Percentiles rank a stretch among this genome's conserved stretches.
Evolutionary conservation across 306 rosid species (phyloP).

Genomic region (Luffa acutangula): DNA sequence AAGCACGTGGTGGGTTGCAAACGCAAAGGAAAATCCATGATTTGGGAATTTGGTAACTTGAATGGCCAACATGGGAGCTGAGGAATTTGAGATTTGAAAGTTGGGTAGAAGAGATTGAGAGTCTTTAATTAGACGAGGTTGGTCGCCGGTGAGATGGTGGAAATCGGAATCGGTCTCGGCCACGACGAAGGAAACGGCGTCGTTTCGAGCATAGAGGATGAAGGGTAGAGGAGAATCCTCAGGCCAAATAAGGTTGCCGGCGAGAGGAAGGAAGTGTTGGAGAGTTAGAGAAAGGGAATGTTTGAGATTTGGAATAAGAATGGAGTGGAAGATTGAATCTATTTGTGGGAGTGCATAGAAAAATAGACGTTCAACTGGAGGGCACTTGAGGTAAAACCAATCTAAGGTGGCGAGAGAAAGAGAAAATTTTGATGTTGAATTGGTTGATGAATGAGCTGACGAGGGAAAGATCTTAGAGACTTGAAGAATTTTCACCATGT

Average conservation of each 20-base stretch:
- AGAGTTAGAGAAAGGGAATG: constrained; percentile 37
- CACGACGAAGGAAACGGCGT: constrained; percentile 24
- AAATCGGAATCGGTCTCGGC: constrained; percentile 22
- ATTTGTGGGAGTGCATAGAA: no score
- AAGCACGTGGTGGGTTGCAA: constrained; percentile 27
- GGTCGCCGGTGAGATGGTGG: neutral
- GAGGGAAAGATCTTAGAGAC: neutral
- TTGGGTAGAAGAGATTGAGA: constrained; percentile 25
- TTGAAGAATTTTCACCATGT: no score
- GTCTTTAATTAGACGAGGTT: constrained; percentile 7
- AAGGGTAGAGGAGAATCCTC: constrained; percentile 18
- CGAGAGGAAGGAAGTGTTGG: constrained; percentile 21
- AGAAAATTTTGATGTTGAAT: neutral
- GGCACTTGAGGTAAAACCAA: constrained; percentile 25
- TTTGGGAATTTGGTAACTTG: constrained; percentile 37
- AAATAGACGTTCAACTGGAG: constrained; percentile 21
- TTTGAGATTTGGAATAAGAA: constrained; percentile 20
- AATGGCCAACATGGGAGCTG: constrained; percentile 14
- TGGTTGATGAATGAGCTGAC: constrained; percentile 7
- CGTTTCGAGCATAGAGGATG: constrained; percentile 18
- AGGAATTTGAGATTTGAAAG: neutral
- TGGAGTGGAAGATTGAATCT: constrained; percentile 20
- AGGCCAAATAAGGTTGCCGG: constrained; percentile 38
- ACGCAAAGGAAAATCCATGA: constrained; percentile 32
- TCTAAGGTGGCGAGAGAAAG: constrained; percentile 29